Conservation (phyloP, 2,329 filamentous ascomycete genomes). For the Pseudopithomyces maydicus region DNA sequence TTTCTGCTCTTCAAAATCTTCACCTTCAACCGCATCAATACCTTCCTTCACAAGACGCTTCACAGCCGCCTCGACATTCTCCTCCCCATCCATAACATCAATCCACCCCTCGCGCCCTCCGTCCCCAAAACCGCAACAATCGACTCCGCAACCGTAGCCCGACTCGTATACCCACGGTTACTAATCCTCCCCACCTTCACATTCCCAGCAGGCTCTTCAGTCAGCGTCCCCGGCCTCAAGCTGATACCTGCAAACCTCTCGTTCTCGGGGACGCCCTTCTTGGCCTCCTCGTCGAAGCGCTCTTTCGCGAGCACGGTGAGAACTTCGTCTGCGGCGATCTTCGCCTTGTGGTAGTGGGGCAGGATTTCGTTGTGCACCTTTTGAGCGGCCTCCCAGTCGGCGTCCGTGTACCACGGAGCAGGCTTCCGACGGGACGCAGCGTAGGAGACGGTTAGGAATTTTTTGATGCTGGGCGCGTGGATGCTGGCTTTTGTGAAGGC, state of each 20-base stretch:
- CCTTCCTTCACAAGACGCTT: constrained; percentile 51
- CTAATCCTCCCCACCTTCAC: constrained; percentile 56
- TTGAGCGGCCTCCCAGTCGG: constrained; percentile 52
- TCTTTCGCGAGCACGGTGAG: constrained; percentile 51
- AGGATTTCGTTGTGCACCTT: constrained; percentile 56
- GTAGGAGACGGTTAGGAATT: constrained; percentile 62
- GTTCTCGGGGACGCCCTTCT: constrained; percentile 27
- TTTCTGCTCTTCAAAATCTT: constrained; percentile 55
- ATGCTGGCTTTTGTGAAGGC: constrained; percentile 58
- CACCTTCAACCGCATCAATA: constrained; percentile 55
- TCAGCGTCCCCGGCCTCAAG: constrained; percentile 57
- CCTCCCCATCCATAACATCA: constrained; percentile 59
- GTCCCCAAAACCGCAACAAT: constrained; percentile 56
- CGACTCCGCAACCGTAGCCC: constrained; percentile 59
- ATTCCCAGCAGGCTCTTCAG: constrained; percentile 53
- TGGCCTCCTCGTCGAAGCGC: constrained; percentile 32
- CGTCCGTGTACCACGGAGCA: constrained; percentile 58
- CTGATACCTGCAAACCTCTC: constrained; percentile 56
- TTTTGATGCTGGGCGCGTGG: constrained; percentile 51
- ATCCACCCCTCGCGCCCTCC: constrained; percentile 56
- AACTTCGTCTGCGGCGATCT: constrained; percentile 62
- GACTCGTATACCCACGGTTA: constrained; percentile 48
- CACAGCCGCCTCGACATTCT: constrained; percentile 53
- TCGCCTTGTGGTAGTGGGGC: constrained; percentile 59
- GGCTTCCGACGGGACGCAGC: constrained; percentile 55